These are phyloP conservation scores for Dicorynia guianensis DNA, from an alignment of 306 rosid genomes.

Conservation along the genomic window DNA sequence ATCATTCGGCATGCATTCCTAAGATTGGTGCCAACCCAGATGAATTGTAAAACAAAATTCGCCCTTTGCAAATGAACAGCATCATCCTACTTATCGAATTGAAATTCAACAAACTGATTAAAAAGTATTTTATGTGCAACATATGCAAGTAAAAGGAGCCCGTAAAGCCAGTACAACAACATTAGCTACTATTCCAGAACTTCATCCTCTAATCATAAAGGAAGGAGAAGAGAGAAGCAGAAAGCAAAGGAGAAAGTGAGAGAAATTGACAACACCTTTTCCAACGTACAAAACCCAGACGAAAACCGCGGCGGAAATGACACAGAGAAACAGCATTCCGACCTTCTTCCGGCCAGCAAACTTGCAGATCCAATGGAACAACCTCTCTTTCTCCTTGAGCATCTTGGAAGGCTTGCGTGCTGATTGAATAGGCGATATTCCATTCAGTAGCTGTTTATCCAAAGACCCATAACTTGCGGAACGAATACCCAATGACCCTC, in stretches of 20 bases:
- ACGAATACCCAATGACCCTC: slow-evolving; percentile 90
- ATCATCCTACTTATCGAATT: slow-evolving; percentile 25
- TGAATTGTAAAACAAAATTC: not conserved
- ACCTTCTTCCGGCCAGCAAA: slow-evolving; percentile 83
- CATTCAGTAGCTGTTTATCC: slow-evolving; percentile 77
- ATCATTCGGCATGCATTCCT: slow-evolving; percentile 26
- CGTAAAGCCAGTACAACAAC: not conserved
- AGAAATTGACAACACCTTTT: slow-evolving; percentile 63
- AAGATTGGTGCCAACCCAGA: not conserved
- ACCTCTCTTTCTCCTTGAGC: slow-evolving; percentile 82
- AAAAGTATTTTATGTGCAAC: not conserved
- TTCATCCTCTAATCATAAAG: not conserved
- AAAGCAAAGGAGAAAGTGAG: not conserved
- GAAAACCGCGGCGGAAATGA: slow-evolving; percentile 82
- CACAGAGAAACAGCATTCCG: slow-evolving; percentile 85
- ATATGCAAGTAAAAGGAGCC: not conserved
- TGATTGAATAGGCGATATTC: slow-evolving; percentile 67
- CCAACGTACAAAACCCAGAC: slow-evolving; percentile 83
- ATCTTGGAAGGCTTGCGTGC: slow-evolving; percentile 78
- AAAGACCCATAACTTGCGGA: slow-evolving; percentile 82
- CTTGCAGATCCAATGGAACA: slow-evolving; percentile 83
- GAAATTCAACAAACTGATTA: slow-evolving; percentile 8
- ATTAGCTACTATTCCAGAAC: not conserved
- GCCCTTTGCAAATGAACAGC: not conserved
- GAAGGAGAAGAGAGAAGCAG: not conserved